A percentile compares a stretch with the other conserved stretches of the same genome.
Conservation (phyloP, 345 rosid genomes). For the Arabidopsis thaliana region DNA sequence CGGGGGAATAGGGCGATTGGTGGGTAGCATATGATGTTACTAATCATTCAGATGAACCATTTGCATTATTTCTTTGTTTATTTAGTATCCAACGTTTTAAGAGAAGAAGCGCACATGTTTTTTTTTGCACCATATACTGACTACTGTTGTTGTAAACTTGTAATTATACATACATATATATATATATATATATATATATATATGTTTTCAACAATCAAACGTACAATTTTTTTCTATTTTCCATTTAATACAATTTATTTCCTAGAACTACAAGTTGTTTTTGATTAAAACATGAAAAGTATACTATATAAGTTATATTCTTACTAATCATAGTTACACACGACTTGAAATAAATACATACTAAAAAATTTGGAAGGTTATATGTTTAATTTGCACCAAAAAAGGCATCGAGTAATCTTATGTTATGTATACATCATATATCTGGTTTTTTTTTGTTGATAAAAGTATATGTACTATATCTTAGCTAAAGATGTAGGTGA, state of each 20-base stretch:
- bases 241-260: not conserved
- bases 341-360: not conserved
- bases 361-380: too few species aligned
- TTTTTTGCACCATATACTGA: not conserved
- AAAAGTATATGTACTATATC: not conserved
- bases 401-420: not conserved
- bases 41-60: constrained; percentile 28
- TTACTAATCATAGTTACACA: not conserved
- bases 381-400: not conserved
- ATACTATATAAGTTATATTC: not conserved
- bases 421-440: too few species aligned
- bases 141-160: too few species aligned
- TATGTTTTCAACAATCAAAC: too few species aligned
- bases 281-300: not conserved
- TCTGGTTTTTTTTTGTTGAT: too few species aligned
- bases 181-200: too few species aligned
- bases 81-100: constrained; percentile 19
- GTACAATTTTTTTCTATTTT: not conserved
- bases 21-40: constrained; percentile 43
- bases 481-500: constrained; percentile 31
- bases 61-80: constrained; percentile 4
- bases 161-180: too few species aligned
- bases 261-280: not conserved
- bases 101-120: constrained; percentile 8
- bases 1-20: constrained; percentile 32